Evolutionary conservation across 1,139 yeast genomes (phyloP).

Genomic region (Candida sojae): DNA sequence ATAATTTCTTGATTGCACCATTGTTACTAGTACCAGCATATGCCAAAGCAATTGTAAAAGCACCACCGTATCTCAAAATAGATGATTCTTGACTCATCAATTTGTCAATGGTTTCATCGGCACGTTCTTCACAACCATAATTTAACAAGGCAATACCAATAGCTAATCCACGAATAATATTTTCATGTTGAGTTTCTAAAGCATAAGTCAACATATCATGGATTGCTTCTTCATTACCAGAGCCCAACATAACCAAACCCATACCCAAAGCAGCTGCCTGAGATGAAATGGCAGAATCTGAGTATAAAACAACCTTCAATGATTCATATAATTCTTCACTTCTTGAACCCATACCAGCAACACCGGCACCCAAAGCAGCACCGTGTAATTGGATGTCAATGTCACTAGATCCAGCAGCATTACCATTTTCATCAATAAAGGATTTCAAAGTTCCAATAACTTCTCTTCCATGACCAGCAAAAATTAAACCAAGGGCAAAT

Average conservation of each 20-base stretch:
- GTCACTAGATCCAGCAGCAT: conserved; percentile 68
- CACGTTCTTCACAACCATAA: conserved; percentile 83
- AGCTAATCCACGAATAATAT: conserved; percentile 88
- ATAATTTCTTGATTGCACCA: conserved; percentile 77
- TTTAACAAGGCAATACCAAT: conserved; percentile 85
- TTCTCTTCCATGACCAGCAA: conserved; percentile 95
- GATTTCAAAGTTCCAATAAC: conserved; percentile 77
- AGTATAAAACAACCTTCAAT: conserved; percentile 78
- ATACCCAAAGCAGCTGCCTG: conserved; percentile 96
- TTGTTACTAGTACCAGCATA: conserved; percentile 97
- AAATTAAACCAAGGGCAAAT: conserved; percentile 89
- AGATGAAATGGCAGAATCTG: conserved; percentile 93
- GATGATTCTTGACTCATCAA: conserved; percentile 78
- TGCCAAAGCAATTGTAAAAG: conserved; percentile 89
- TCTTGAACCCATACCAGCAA: conserved; percentile 94
- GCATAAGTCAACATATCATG: conserved; percentile 90
- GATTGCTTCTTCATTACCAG: conserved; percentile 74
- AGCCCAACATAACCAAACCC: conserved; percentile 96
- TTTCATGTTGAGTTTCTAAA: conserved; percentile 94
- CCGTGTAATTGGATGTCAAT: conserved; percentile 92
- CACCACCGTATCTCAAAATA: conserved; percentile 93
- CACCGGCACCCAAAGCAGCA: conserved; percentile 93
- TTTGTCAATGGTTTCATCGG: conserved; percentile 69
- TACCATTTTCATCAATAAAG: conserved; percentile 69
- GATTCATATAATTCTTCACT: conserved; percentile 77